phyloP scores from a whole-genome alignment of 1,284 basidiomycete species.

The Thelephora terrestris region DNA sequence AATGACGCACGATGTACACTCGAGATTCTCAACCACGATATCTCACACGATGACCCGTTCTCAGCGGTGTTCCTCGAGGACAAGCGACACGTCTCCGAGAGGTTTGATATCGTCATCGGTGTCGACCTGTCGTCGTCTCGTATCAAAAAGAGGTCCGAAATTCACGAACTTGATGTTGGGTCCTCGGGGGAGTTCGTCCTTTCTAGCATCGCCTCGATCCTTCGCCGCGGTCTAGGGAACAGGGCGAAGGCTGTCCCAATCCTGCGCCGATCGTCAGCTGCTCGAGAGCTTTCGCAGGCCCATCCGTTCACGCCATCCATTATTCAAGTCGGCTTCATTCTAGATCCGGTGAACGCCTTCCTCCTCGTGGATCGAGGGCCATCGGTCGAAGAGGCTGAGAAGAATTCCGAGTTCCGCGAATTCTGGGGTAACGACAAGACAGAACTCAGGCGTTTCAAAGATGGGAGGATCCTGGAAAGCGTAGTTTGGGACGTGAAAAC shows the following conservation, averaged over 20 bases:
- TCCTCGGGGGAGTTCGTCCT: conserved; percentile 48
- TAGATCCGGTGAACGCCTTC: conserved; percentile 62
- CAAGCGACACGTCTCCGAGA: conserved; percentile 43
- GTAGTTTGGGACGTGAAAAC: conserved; percentile 86
- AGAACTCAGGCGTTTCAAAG: conserved; percentile 94
- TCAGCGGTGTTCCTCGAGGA: conserved; percentile 68
- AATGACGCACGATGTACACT: conserved; percentile 71
- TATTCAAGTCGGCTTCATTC: conserved; percentile 64
- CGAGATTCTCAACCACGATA: conserved; percentile 41
- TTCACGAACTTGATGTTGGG: conserved; percentile 49
- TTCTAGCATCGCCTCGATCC: conserved; percentile 39
- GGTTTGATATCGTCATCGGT: conserved; percentile 64
- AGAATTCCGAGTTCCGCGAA: conserved; percentile 53
- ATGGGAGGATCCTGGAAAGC: conserved; percentile 86
- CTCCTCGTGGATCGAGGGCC: conserved; percentile 88
- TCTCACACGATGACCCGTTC: conserved; percentile 54
- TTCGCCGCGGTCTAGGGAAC: conserved; percentile 63
- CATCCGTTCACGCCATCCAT: conserved; percentile 36
- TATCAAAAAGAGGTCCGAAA: conserved; percentile 31
- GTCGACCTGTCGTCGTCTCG: conserved; percentile 51
- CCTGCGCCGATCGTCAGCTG: conserved; percentile 37
- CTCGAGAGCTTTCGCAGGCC: conserved; percentile 41
- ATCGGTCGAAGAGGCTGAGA: conserved; percentile 44
- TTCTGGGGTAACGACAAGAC: conserved; percentile 86
- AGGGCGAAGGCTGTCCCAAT: conserved; percentile 53